phyloP scores from a whole-genome alignment of 2,329 filamentous ascomycete species.

The Polytolypa hystricis region DNA sequence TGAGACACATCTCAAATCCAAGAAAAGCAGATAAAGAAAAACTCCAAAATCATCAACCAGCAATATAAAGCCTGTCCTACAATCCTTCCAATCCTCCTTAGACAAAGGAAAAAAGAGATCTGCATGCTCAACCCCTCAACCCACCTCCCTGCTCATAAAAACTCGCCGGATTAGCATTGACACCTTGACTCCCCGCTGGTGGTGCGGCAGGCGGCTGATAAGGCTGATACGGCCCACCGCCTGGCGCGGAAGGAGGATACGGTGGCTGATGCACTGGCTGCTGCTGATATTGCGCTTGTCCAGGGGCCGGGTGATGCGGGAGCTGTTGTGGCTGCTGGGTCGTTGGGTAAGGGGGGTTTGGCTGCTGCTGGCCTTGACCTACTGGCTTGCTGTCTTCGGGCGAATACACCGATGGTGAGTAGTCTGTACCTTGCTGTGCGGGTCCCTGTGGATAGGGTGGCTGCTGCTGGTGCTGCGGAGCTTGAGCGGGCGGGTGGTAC shows the following conservation, averaged over 20 bases:
- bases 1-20: not conserved
- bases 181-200: conserved; percentile 8
- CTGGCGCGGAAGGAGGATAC: conserved; percentile 12
- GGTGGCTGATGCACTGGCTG: conserved; percentile 19
- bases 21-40: not conserved
- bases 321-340: conserved; percentile 15
- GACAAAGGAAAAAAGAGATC: not conserved
- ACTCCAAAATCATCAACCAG: not conserved
- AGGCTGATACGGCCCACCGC: conserved; percentile 23
- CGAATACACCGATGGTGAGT: conserved; percentile 31
- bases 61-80: not conserved
- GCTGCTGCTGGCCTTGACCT: conserved; percentile 11
- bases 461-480: conserved; percentile 22
- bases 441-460: conserved; percentile 17
- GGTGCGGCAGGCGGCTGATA: conserved; percentile 26
- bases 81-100: not conserved
- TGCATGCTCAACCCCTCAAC: not conserved
- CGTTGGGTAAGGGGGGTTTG: conserved; percentile 15
- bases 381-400: conserved; percentile 20
- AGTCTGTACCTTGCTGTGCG: conserved; percentile 16
- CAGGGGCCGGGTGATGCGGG: not conserved
- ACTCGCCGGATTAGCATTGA: conserved; percentile 27
- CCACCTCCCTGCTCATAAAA: conserved; percentile 23
- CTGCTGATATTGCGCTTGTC: no score
- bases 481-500: conserved; percentile 18